phyloP scores from a whole-genome alignment of 2,329 filamentous ascomycete species.

The Aspergillus vadensis region DNA sequence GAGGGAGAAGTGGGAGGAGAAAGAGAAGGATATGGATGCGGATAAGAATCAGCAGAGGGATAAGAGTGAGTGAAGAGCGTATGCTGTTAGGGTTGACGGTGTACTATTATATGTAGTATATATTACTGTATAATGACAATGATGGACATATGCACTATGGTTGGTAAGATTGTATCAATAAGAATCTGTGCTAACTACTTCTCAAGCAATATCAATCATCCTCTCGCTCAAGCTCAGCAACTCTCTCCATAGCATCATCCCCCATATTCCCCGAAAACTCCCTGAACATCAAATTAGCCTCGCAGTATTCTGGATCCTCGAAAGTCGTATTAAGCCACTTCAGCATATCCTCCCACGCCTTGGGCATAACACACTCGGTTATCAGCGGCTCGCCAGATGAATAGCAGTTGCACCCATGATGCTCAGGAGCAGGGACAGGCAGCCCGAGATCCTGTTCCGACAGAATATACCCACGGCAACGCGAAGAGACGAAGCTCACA shows the following conservation, averaged over 20 bases:
- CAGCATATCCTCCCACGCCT: constrained; percentile 57
- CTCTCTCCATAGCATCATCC: background rate
- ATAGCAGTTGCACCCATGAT: constrained; percentile 67
- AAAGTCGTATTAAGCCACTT: constrained; percentile 64
- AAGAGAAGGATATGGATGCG: constrained; percentile 17
- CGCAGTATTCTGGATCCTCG: constrained; percentile 43
- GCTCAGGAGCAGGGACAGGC: constrained; percentile 56
- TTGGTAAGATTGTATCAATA: too few relatives aligned
- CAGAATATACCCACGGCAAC: constrained; percentile 63
- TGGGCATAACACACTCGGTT: constrained; percentile 64
- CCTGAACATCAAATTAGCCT: constrained; percentile 36
- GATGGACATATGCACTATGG: too few relatives aligned
- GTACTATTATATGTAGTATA: too few relatives aligned
- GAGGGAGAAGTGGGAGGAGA: constrained; percentile 42
- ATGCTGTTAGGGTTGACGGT: constrained; percentile 11
- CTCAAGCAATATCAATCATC: background rate
- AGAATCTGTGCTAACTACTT: too few relatives aligned
- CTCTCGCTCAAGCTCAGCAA: background rate
- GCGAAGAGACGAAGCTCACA: constrained; percentile 48
- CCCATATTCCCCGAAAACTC: constrained; percentile 15
- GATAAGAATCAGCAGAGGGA: constrained; percentile 12
- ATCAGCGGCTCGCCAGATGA: constrained; percentile 64
- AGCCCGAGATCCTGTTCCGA: constrained; percentile 55
- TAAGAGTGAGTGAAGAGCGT: background rate
- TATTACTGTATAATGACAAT: too few relatives aligned